Evolutionary conservation across 306 rosid species (phyloP).

Genomic region (Neltuma alba): DNA sequence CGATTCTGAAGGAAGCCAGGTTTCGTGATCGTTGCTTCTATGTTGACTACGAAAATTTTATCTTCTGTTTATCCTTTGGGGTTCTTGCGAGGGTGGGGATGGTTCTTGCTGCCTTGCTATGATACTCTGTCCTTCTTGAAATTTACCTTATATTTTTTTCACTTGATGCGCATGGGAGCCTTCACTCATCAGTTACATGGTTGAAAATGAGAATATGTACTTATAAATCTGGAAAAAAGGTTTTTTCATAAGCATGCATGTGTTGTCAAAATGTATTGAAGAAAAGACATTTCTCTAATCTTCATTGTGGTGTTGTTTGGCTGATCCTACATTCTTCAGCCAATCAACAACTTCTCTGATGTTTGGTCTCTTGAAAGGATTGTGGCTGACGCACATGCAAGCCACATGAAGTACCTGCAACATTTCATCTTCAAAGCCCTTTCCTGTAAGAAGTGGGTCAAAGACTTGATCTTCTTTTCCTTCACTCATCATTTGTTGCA

Average conservation of each 20-base stretch:
- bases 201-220: slow-evolving; percentile 35
- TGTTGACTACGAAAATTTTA: neutral
- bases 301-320: slow-evolving; percentile 51
- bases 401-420: slow-evolving; percentile 78
- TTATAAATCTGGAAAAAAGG: no score
- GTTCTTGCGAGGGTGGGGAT: no score
- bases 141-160: neutral
- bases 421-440: slow-evolving; percentile 75
- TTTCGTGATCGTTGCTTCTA: neutral
- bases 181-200: no score
- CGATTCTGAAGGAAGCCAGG: slow-evolving; percentile 60
- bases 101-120: no score
- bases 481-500: slow-evolving; percentile 70
- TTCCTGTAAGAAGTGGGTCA: slow-evolving; percentile 68
- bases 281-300: slow-evolving; percentile 38
- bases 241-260: slow-evolving; percentile 58
- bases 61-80: neutral
- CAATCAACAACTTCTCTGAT: slow-evolving; percentile 84
- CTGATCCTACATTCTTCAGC: slow-evolving; percentile 64
- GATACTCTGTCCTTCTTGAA: neutral
- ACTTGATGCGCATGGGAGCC: neutral
- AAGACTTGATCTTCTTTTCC: slow-evolving; percentile 77
- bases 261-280: slow-evolving; percentile 40
- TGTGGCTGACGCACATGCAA: slow-evolving; percentile 77
- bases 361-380: slow-evolving; percentile 83